These are phyloP conservation scores for Cyclotella atomus DNA, from an alignment of 108 stramenopile genomes.

Conservation along the genomic window DNA sequence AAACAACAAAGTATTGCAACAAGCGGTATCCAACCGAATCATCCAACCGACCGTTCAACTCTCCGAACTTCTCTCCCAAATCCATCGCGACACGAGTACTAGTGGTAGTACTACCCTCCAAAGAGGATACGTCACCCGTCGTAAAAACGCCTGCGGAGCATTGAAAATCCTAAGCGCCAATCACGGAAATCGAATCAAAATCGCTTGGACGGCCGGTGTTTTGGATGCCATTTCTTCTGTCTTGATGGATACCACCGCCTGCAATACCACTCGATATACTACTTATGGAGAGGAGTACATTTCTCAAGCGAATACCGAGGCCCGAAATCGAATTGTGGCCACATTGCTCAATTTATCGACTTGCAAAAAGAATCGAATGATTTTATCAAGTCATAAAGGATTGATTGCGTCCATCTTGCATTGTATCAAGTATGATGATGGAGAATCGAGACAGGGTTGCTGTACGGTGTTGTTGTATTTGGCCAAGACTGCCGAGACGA, in stretches of 20 bases:
- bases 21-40: constrained; percentile 26
- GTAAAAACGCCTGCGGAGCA: constrained; percentile 85
- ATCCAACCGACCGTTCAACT: not conserved
- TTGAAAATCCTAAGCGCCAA: constrained; percentile 71
- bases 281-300: constrained; percentile 49
- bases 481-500: no score
- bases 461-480: no score
- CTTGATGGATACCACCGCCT: constrained; percentile 45
- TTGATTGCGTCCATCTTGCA: constrained; percentile 12
- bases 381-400: constrained; percentile 53
- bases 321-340: constrained; percentile 32
- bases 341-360: constrained; percentile 58
- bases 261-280: no score
- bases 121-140: constrained; percentile 66
- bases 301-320: not conserved
- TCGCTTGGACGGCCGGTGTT: constrained; percentile 79
- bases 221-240: constrained; percentile 71
- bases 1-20: constrained; percentile 36
- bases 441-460: no score
- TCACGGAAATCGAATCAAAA: constrained; percentile 49
- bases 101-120: not conserved
- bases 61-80: not conserved
- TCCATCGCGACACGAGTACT: not conserved
- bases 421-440: not conserved
- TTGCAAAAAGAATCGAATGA: constrained; percentile 54